Evolutionary conservation across 164 flowering plant species (phyloP).

Genomic region (Magnolia kwangsiensis): DNA sequence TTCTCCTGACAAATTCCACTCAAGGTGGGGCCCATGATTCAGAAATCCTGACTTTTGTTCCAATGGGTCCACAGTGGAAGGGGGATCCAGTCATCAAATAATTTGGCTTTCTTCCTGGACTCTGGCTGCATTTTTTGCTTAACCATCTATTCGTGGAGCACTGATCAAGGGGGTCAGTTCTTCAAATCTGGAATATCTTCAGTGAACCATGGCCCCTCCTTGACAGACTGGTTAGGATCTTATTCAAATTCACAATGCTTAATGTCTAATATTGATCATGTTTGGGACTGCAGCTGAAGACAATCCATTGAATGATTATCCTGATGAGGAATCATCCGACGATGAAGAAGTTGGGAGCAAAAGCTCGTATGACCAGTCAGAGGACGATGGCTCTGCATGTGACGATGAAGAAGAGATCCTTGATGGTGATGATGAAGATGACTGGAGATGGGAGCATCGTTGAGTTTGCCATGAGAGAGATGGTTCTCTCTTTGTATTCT

Average conservation of each 20-base stretch:
- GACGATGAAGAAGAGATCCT: neutral
- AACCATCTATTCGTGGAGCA: neutral
- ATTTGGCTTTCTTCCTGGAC: neutral
- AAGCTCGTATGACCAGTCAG: conserved; percentile 22
- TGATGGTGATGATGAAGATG: conserved; percentile 8
- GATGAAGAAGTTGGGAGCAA: conserved; percentile 30
- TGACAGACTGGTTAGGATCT: neutral
- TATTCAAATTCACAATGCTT: neutral
- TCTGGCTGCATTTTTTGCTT: neutral
- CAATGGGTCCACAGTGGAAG: neutral
- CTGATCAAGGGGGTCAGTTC: neutral
- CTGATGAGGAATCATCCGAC: conserved; percentile 52
- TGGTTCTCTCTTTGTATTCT: too few species aligned
- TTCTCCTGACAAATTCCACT: neutral
- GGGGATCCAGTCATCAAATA: neutral
- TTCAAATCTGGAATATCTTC: neutral
- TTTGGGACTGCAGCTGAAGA: conserved; percentile 47
- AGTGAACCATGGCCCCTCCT: neutral
- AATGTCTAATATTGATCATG: neutral
- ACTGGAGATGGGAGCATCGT: conserved; percentile 14
- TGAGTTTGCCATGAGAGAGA: neutral
- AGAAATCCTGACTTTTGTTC: neutral
- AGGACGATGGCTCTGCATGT: conserved; percentile 9
- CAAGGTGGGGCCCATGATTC: neutral
- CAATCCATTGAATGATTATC: conserved; percentile 65